Percentiles rank a stretch among this genome's conserved stretches.
phyloP scores from a whole-genome alignment of 139 green algal species.

The Chlamydomonas sp. region DNA sequence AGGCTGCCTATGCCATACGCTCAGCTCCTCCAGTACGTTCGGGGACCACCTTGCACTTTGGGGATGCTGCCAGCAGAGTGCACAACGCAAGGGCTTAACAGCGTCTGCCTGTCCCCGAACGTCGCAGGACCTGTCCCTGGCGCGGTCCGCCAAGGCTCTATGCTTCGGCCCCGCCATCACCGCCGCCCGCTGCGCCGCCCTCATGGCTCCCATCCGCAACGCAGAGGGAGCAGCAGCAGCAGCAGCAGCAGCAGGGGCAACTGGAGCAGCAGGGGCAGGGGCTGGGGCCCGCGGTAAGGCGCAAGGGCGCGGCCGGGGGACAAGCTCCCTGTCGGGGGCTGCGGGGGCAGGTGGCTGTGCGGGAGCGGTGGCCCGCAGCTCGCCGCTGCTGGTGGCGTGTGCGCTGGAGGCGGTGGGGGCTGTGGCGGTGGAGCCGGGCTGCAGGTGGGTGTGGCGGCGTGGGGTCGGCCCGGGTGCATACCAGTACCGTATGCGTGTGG shows the following conservation, averaged over 20 bases:
- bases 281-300: constrained; percentile 44
- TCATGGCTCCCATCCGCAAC: constrained; percentile 4
- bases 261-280: background rate
- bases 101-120: background rate
- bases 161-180: constrained; percentile 55
- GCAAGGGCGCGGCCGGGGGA: background rate
- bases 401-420: constrained; percentile 55
- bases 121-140: constrained; percentile 53
- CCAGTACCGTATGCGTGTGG: background rate
- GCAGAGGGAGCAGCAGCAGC: constrained; percentile 37
- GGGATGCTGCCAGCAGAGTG: no score
- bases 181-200: constrained; percentile 10
- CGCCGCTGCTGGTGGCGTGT: constrained; percentile 8
- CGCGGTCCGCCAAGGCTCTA: constrained; percentile 66
- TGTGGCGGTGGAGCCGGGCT: constrained; percentile 37
- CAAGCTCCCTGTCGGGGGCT: no score
- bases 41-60: no score
- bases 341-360: background rate
- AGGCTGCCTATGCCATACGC: no score
- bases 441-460: background rate
- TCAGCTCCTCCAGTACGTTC: background rate
- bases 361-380: background rate
- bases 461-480: background rate
- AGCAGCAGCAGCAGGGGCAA: constrained; percentile 18
- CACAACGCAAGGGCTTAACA: no score